These are phyloP conservation scores for Angomonas deanei DNA, from an alignment of 208 protist species.

Conservation along the genomic window DNA sequence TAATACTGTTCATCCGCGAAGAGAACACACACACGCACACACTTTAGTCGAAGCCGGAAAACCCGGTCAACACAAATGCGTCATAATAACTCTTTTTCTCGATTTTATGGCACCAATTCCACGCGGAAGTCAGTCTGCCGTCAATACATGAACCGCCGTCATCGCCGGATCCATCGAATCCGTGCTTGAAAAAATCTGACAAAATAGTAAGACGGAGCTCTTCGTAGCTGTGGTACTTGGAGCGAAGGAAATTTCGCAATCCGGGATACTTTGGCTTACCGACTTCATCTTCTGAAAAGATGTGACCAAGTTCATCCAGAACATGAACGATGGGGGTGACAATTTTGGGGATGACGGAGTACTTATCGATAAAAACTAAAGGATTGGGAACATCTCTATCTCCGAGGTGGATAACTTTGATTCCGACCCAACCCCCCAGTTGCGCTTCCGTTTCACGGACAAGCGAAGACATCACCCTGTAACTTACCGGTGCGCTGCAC, in stretches of 20 bases:
- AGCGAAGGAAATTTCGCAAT: slow-evolving; percentile 60
- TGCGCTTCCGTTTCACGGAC: slow-evolving; percentile 69
- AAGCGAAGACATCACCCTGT: slow-evolving; percentile 70
- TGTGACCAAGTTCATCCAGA: slow-evolving; percentile 51
- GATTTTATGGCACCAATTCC: slow-evolving; percentile 96
- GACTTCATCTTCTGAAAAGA: slow-evolving; percentile 36
- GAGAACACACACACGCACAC: background rate
- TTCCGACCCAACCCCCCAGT: slow-evolving; percentile 93
- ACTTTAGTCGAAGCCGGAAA: slow-evolving; percentile 93
- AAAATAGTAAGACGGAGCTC: slow-evolving; percentile 81
- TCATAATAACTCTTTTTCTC: slow-evolving; percentile 96
- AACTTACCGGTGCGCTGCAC: slow-evolving; percentile 84
- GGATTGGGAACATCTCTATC: slow-evolving; percentile 97
- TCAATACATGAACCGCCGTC: slow-evolving; percentile 96
- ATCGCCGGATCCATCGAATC: slow-evolving; percentile 91
- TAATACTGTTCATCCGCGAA: background rate
- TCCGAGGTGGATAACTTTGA: slow-evolving; percentile 96
- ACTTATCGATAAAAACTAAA: slow-evolving; percentile 98
- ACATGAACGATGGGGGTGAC: slow-evolving; percentile 90
- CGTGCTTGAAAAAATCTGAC: slow-evolving; percentile 94
- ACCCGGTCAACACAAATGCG: slow-evolving; percentile 94
- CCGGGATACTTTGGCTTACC: slow-evolving; percentile 43
- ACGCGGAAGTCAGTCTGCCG: slow-evolving; percentile 95
- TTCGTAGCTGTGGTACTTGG: slow-evolving; percentile 70
- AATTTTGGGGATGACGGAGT: slow-evolving; percentile 94